Percentiles rank a stretch among this genome's conserved stretches.
phyloP scores from a whole-genome alignment of 2,329 filamentous ascomycete genomes.

The Aspergillus sp. region DNA sequence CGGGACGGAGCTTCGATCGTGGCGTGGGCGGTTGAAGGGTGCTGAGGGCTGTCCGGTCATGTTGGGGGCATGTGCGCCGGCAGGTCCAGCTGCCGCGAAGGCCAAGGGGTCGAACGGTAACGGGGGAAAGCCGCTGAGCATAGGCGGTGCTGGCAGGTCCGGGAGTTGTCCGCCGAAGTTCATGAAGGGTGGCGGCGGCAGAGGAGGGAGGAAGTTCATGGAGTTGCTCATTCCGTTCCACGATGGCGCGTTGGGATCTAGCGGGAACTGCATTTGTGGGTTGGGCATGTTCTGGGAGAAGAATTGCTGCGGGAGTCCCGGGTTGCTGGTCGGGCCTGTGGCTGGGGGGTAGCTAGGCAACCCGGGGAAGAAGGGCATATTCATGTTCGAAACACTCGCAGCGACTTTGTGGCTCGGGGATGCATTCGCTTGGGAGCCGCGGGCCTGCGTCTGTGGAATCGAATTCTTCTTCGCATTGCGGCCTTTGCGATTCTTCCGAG shows the following conservation, averaged over 20 bases:
- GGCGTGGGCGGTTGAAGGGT: background rate
- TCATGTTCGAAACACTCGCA: constrained; percentile 6
- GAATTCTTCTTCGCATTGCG: constrained; percentile 2
- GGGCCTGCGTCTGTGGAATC: constrained; percentile 2
- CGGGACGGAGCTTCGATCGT: background rate
- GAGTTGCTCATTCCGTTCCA: constrained; percentile 10
- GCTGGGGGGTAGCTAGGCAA: background rate
- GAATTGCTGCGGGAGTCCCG: constrained; percentile 8
- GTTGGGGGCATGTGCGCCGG: background rate
- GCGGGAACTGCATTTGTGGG: constrained; percentile 6
- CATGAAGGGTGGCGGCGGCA: constrained; percentile 13
- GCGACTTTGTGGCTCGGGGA: background rate
- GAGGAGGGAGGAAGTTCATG: constrained; percentile 7
- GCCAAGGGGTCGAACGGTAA: constrained; percentile 8
- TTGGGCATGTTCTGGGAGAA: constrained; percentile 3
- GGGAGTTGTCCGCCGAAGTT: constrained; percentile 4
- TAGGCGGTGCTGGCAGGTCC: constrained; percentile 5
- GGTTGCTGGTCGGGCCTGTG: background rate
- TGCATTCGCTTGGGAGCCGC: too few relatives aligned
- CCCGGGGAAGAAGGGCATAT: constrained; percentile 4
- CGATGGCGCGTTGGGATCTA: constrained; percentile 3
- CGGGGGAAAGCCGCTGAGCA: constrained; percentile 7
- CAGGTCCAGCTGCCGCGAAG: constrained; percentile 5
- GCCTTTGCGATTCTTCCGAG: background rate
- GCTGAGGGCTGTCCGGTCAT: background rate